phyloP scores from a whole-genome alignment of 169 alveolate species.

The Cryptosporidium andersoni region DNA sequence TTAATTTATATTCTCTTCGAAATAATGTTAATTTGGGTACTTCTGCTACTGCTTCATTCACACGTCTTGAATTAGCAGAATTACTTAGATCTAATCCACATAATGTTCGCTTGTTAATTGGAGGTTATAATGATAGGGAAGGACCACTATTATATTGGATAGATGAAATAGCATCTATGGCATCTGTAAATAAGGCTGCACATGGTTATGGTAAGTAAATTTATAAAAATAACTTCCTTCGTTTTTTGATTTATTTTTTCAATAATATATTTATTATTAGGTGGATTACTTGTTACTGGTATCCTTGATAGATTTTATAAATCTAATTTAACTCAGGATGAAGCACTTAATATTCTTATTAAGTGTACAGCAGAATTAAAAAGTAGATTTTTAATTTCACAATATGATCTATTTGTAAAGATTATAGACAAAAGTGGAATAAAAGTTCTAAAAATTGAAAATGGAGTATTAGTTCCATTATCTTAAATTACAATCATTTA shows the following conservation, averaged over 20 bases:
- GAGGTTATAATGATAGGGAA: conserved; percentile 86
- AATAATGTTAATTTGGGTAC: conserved; percentile 81
- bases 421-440: conserved; percentile 77
- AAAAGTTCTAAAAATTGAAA: conserved; percentile 73
- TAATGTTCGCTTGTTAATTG: conserved; percentile 84
- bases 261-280: conserved; percentile 71
- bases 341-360: conserved; percentile 83
- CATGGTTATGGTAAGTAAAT: conserved; percentile 91
- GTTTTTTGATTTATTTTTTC: conserved; percentile 81
- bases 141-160: conserved; percentile 90
- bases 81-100: conserved; percentile 86
- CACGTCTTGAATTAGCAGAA: conserved; percentile 85
- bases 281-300: conserved; percentile 85
- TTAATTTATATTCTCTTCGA: conserved; percentile 81
- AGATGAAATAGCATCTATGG: conserved; percentile 88
- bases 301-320: conserved; percentile 87
- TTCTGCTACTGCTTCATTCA: conserved; percentile 84
- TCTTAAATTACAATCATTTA: conserved; percentile 9
- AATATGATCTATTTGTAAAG: conserved; percentile 78
- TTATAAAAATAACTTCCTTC: conserved; percentile 78
- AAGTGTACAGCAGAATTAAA: conserved; percentile 87
- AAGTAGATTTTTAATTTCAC: conserved; percentile 86
- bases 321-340: conserved; percentile 83
- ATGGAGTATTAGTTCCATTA: conserved; percentile 35
- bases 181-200: conserved; percentile 85